These are phyloP conservation scores for Penicillium hesseltinei DNA, from an alignment of 2,329 filamentous ascomycete genomes.

Conservation along the genomic window DNA sequence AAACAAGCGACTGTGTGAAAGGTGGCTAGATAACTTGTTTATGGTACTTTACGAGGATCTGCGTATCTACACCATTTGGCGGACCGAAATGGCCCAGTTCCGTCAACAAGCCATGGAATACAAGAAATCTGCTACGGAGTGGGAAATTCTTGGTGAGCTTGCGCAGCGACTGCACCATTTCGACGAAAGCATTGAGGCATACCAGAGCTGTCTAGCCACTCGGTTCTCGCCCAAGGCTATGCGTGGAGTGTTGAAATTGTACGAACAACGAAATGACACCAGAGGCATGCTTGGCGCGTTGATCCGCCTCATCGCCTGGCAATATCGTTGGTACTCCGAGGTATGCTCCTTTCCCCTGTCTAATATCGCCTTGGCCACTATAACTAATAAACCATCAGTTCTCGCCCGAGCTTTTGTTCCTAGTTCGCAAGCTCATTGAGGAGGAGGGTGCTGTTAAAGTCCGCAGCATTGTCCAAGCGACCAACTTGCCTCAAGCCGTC, in stretches of 20 bases:
- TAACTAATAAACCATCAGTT: slow-evolving; percentile 56
- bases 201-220: slow-evolving; percentile 79
- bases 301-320: slow-evolving; percentile 92
- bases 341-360: slow-evolving; percentile 42
- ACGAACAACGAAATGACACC: slow-evolving; percentile 75
- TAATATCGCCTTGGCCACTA: background rate
- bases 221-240: slow-evolving; percentile 94
- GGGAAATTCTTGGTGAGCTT: slow-evolving; percentile 93
- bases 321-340: slow-evolving; percentile 99
- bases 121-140: slow-evolving; percentile 94
- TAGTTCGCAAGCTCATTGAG: slow-evolving; percentile 89
- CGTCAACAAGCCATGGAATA: slow-evolving; percentile 91
- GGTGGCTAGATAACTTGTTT: slow-evolving; percentile 97
- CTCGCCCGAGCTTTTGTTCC: slow-evolving; percentile 82
- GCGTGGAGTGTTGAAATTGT: slow-evolving; percentile 75
- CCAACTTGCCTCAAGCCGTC: slow-evolving; percentile 86
- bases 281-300: slow-evolving; percentile 79
- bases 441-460: slow-evolving; percentile 98
- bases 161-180: slow-evolving; percentile 89
- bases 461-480: slow-evolving; percentile 93
- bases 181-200: slow-evolving; percentile 90
- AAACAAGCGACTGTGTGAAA: slow-evolving; percentile 94
- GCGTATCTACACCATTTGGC: slow-evolving; percentile 98
- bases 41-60: slow-evolving; percentile 99
- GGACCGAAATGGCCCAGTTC: slow-evolving; percentile 95